phyloP scores from a whole-genome alignment of 2,329 filamentous ascomycete genomes.

The Aspergillus sp. region DNA sequence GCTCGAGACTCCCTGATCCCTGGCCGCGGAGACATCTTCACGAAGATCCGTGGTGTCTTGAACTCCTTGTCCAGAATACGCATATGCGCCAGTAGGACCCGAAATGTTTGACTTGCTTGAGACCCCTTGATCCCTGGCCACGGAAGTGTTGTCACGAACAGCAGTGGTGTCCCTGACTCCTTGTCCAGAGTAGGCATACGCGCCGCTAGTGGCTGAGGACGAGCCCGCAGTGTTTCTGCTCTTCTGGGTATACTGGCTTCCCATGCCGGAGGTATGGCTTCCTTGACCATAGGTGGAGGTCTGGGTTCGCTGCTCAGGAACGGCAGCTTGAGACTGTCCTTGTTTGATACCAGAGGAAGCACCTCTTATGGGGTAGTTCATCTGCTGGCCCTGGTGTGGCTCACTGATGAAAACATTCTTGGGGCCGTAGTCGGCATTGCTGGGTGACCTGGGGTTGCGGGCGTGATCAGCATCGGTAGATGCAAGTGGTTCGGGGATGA shows the following conservation, averaged over 20 bases:
- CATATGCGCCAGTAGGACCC: too few relatives aligned
- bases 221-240: neutral
- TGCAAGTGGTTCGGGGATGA: slow-evolving; percentile 19
- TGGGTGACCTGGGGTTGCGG: slow-evolving; percentile 5
- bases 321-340: neutral
- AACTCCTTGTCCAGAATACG: too few relatives aligned
- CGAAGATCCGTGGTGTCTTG: neutral
- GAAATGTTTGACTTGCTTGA: neutral
- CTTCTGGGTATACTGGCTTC: neutral
- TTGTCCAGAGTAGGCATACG: neutral
- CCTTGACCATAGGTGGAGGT: slow-evolving; percentile 1
- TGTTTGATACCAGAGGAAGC: neutral
- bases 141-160: neutral
- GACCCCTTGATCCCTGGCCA: neutral
- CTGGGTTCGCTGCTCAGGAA: slow-evolving; percentile 7
- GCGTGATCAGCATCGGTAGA: slow-evolving; percentile 11
- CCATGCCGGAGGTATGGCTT: neutral
- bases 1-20: neutral
- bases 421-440: slow-evolving; percentile 8
- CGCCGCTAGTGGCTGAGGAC: neutral
- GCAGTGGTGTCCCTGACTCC: neutral
- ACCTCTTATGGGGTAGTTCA: neutral
- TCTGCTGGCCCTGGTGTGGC: neutral
- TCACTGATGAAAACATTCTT: slow-evolving; percentile 11
- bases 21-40: neutral